Conservation (phyloP, 495 filamentous ascomycete species). For the Chaetomidium leptoderma region DNA sequence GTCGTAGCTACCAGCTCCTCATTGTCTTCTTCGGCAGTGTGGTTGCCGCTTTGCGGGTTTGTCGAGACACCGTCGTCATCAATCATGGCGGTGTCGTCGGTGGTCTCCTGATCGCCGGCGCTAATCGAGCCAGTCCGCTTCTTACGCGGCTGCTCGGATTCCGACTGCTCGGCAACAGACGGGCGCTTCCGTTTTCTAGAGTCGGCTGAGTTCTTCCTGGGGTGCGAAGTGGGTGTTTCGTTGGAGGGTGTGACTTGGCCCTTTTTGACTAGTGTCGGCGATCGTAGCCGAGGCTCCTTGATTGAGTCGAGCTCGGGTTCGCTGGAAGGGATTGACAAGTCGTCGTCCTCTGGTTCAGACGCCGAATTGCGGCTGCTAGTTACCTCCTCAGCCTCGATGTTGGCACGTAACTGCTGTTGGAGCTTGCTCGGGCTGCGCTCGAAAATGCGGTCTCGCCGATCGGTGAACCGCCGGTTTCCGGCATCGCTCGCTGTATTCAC, state of each 20-base stretch:
- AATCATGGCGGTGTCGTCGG: constrained; percentile 41
- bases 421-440: constrained; percentile 68
- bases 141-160: constrained; percentile 48
- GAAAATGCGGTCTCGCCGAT: constrained; percentile 37
- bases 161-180: constrained; percentile 42
- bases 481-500: constrained; percentile 43
- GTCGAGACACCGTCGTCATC: constrained; percentile 42
- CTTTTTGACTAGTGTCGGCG: constrained; percentile 31
- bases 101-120: constrained; percentile 26
- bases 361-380: constrained; percentile 39
- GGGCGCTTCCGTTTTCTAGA: constrained; percentile 51
- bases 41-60: constrained; percentile 38
- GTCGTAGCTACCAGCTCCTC: constrained; percentile 24
- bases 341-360: constrained; percentile 45
- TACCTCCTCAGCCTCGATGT: constrained; percentile 34
- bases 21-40: constrained; percentile 40
- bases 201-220: constrained; percentile 32
- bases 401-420: constrained; percentile 41
- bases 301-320: constrained; percentile 29
- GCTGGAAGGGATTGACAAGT: constrained; percentile 33
- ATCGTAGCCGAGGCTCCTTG: constrained; percentile 16
- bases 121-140: constrained; percentile 56
- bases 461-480: constrained; percentile 33
- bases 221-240: constrained; percentile 17
- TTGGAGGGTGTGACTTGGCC: constrained; percentile 16